Percentiles rank a stretch among this genome's conserved stretches.
Conservation (phyloP, 2,329 filamentous ascomycete genomes). For the Conoideocrella luteorostrata region DNA sequence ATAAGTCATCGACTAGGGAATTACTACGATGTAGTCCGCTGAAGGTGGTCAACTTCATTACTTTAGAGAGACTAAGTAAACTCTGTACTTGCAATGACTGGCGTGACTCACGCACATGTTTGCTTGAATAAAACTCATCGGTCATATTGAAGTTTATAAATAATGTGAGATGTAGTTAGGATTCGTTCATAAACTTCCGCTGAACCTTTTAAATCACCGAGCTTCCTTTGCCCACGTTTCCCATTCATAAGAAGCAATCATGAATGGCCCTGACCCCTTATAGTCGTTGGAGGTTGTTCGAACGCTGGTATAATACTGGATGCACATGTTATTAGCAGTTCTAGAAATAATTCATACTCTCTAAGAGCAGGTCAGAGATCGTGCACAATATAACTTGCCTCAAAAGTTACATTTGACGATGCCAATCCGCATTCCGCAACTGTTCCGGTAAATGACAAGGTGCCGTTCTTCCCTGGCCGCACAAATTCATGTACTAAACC, state of each 20-base stretch:
- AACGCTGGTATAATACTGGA: slow-evolving; percentile 10
- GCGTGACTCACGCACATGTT: too few species aligned
- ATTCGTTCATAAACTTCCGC: too few species aligned
- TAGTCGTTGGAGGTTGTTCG: slow-evolving; percentile 12
- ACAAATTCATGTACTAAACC: slow-evolving; percentile 38
- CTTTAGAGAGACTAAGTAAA: too few species aligned
- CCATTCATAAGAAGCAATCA: slow-evolving; percentile 16
- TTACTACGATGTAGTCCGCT: too few species aligned
- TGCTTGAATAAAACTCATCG: too few species aligned
- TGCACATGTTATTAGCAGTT: neutral
- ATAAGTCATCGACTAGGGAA: too few species aligned
- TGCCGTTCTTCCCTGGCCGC: slow-evolving; percentile 38
- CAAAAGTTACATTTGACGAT: slow-evolving; percentile 38
- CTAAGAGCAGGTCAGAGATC: too few species aligned
- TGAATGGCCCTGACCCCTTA: slow-evolving; percentile 15
- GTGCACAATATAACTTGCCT: slow-evolving; percentile 28
- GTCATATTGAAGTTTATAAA: too few species aligned
- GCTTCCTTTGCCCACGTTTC: slow-evolving; percentile 12
- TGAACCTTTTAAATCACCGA: neutral
- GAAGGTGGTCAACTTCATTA: too few species aligned
- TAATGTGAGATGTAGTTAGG: too few species aligned
- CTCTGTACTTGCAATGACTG: too few species aligned
- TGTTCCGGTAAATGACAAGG: slow-evolving; percentile 44
- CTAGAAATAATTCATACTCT: neutral
- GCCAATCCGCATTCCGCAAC: slow-evolving; percentile 45